Conservation (phyloP, 495 filamentous ascomycete species). For the Talaromyces wortmannii region DNA sequence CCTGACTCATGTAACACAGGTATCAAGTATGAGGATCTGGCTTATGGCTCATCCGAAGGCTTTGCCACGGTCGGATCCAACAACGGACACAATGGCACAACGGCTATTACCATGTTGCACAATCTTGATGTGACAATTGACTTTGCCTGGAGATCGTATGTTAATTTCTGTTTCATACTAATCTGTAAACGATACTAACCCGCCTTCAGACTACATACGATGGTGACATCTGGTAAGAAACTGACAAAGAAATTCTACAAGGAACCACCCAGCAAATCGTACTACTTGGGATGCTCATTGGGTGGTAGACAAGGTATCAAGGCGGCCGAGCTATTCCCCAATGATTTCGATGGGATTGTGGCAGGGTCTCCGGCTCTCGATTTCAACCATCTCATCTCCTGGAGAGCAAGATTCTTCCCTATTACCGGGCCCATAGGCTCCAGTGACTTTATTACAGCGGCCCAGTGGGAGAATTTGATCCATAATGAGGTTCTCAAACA, state of each 20-base stretch:
- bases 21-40: constrained; percentile 37
- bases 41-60: constrained; percentile 34
- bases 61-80: constrained; percentile 53
- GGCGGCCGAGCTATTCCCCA: constrained; percentile 40
- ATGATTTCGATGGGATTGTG: constrained; percentile 61
- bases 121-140: constrained; percentile 45
- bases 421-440: constrained; percentile 29
- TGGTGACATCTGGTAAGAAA: constrained; percentile 43
- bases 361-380: constrained; percentile 48
- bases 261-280: constrained; percentile 35
- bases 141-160: constrained; percentile 29
- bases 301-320: constrained; percentile 50
- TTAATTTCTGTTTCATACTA: not conserved
- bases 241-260: constrained; percentile 42
- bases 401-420: constrained; percentile 14
- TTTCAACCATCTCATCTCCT: constrained; percentile 45
- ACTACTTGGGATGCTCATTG: constrained; percentile 51
- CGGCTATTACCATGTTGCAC: constrained; percentile 46
- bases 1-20: not conserved
- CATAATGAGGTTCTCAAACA: constrained; percentile 54
- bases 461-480: constrained; percentile 33
- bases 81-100: constrained; percentile 35
- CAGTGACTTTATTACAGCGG: constrained; percentile 34
- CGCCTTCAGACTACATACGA: constrained; percentile 33
- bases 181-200: not conserved